phyloP scores from a whole-genome alignment of 73 alveolate genomes.

The Symbiodinium natans region DNA sequence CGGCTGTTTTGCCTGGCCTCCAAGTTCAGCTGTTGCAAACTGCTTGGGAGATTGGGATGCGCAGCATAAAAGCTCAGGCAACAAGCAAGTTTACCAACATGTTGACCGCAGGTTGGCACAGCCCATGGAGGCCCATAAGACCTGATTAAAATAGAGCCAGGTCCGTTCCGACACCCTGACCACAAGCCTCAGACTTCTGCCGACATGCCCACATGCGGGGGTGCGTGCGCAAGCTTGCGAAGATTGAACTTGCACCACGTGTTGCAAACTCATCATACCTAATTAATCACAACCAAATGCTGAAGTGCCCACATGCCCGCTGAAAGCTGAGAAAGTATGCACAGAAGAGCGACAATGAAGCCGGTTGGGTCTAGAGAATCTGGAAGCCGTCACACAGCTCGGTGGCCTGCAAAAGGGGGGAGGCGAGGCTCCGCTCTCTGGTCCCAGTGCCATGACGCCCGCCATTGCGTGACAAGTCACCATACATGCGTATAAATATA shows the following conservation, averaged over 20 bases:
- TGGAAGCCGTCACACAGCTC: constrained; percentile 91
- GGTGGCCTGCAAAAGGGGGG: constrained; percentile 18
- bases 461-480: no score
- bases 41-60: no score
- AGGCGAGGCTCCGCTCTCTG: neutral
- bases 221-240: no score
- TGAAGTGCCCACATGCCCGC: no score
- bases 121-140: neutral
- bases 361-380: constrained; percentile 28
- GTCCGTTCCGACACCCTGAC: neutral
- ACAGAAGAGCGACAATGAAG: neutral
- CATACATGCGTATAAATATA: no score
- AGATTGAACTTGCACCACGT: no score
- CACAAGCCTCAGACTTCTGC: neutral
- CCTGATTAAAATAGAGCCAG: neutral
- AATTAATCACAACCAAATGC: no score
- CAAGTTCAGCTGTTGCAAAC: neutral
- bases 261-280: no score
- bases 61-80: no score
- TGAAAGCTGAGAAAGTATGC: neutral
- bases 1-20: neutral
- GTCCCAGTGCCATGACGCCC: no score
- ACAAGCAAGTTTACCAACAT: neutral
- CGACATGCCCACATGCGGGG: neutral
- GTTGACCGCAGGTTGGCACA: neutral